Base-by-base conservation (phyloP, 805 yeast genomes). In the Wickerhamomyces xylosicus region DNA sequence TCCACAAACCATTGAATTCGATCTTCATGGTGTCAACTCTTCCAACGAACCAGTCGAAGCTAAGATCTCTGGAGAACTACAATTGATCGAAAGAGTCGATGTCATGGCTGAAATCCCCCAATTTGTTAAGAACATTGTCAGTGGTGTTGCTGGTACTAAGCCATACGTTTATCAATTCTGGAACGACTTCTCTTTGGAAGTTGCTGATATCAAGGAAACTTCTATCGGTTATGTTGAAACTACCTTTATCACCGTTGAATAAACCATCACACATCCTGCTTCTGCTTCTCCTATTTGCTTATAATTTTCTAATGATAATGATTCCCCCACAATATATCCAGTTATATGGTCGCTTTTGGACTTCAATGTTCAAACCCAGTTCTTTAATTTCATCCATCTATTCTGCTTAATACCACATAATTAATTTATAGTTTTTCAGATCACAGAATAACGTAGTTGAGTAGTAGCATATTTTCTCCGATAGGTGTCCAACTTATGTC, bases 51-150 rank as follows among this genome's bases (percentile, higher is more conserved):
- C 64, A 35, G 52, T 66, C 38, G 61, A 59, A 35, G 82, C 74
- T 35, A 59, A 56, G 10, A 74, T 83, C 17, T 56, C 51, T 32
- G 96, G 95, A 44, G 63, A 69, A 18, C 69, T 90, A 48, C 65
- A 69, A 35, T 62, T 85, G 44, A 77, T 85, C 38, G 97, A 86
- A 65, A 78, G 97, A 57, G 89, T 92, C 42, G 98, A 92, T 62
- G 97, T 92, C 43, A 87, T 92, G 97, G 85, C 87, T 37, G 97
- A 92, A 64, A 80, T 92, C 42, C 98, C 98, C 20, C 79, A 76
- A 46, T 87, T 92, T 62, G 95, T 92, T 49, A 92, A 90, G 65
- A 83, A 79, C 52, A 83, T 92, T 42, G 97, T 85, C 35, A 77
- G 89, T 45, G 95, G 95, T 42, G 94, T 90, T 39, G 92, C 92